phyloP scores from a whole-genome alignment of 2,329 filamentous ascomycete genomes.

The Sclerotinia trifoliorum region DNA sequence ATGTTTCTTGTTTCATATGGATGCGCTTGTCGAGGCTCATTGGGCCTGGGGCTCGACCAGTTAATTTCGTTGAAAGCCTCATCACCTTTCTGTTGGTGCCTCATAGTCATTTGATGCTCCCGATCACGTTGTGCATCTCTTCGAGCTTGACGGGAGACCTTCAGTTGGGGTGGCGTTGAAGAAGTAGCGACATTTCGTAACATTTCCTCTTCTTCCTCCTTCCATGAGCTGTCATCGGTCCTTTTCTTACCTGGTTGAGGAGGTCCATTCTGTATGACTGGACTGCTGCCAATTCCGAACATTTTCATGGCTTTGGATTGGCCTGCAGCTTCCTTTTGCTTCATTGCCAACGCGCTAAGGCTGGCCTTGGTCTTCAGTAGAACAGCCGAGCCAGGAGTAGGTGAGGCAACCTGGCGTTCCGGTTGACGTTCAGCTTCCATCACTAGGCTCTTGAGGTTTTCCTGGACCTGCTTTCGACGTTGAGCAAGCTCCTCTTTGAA shows the following conservation, averaged over 20 bases:
- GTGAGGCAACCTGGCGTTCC: conserved; percentile 23
- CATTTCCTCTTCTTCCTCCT: conserved; percentile 35
- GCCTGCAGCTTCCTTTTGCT: conserved; percentile 43
- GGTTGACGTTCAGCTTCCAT: conserved; percentile 55
- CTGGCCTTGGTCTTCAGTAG: conserved; percentile 68
- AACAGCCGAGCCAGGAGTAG: conserved; percentile 6
- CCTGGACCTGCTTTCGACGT: conserved; percentile 68
- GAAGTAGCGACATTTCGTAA: conserved; percentile 23
- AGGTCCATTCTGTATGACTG: conserved; percentile 43
- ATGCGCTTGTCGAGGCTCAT: conserved; percentile 22
- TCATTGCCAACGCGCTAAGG: conserved; percentile 59
- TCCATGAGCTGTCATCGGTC: conserved; percentile 34
- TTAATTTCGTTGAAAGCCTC: conserved; percentile 26
- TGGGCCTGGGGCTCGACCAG: conserved; percentile 23
- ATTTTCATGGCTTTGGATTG: conserved; percentile 59
- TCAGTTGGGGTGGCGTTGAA: conserved; percentile 32
- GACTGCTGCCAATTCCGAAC: conserved; percentile 50
- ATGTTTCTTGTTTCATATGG: conserved; percentile 23
- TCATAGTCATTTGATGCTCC: conserved; percentile 35
- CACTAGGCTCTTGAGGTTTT: conserved; percentile 68
- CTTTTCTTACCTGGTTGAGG: conserved; percentile 43
- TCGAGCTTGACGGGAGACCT: conserved; percentile 37
- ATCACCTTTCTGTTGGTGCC: conserved; percentile 32
- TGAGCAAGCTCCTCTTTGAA: conserved; percentile 72
- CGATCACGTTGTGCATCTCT: conserved; percentile 38